Conservation (phyloP, 148 eudicot species). For the Silene conica region DNA sequence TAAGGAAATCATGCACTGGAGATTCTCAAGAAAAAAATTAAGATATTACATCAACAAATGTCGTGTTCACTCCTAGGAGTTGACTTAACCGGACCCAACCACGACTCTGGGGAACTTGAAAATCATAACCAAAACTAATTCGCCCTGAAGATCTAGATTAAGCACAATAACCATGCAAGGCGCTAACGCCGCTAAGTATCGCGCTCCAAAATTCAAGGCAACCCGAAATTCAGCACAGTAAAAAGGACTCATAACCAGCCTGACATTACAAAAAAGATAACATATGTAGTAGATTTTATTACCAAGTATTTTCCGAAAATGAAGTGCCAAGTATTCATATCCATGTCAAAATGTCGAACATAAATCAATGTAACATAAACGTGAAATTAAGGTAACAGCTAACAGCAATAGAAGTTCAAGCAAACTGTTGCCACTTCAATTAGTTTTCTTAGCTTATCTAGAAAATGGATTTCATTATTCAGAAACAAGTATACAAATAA, state of each 20-base stretch:
- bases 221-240: too few species aligned
- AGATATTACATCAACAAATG: background rate
- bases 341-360: background rate
- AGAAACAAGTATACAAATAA: background rate
- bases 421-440: constrained; percentile 1
- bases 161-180: too few species aligned
- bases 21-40: background rate
- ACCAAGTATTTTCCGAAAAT: background rate
- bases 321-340: too few species aligned
- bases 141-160: too few species aligned
- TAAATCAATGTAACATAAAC: background rate
- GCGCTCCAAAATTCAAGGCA: too few species aligned
- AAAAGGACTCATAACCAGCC: background rate
- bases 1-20: background rate
- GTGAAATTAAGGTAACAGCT: background rate
- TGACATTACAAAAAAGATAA: background rate
- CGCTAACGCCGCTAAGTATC: too few species aligned
- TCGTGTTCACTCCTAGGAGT: background rate
- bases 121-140: background rate
- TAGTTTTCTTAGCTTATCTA: background rate
- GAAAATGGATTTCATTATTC: constrained; percentile 1
- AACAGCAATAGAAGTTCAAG: background rate
- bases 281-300: background rate
- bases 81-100: background rate
- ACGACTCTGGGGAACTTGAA: background rate